These are phyloP conservation scores for Knufia fluminis DNA, from an alignment of 2,329 filamentous ascomycete genomes.

Conservation along the genomic window DNA sequence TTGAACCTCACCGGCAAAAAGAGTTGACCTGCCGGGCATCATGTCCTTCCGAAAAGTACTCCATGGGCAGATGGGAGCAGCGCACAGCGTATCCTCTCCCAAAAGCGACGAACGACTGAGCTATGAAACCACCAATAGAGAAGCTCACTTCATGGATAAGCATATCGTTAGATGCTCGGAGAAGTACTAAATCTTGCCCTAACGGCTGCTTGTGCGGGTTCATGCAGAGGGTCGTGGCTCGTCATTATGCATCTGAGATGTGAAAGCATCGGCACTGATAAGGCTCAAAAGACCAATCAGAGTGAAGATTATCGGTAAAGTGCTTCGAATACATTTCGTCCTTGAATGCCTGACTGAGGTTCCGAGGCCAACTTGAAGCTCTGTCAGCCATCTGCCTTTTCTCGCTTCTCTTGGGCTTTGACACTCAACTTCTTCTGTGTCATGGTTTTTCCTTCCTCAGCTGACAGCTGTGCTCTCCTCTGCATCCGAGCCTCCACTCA, in stretches of 20 bases:
- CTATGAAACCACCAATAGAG: background rate
- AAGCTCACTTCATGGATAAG: conserved; percentile 3
- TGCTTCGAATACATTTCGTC: conserved; percentile 11
- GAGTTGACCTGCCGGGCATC: background rate
- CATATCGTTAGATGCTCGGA: background rate
- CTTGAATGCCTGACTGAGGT: conserved; percentile 3
- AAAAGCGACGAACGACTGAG: background rate
- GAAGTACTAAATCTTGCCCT: background rate
- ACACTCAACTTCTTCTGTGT: background rate
- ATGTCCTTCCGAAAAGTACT: background rate
- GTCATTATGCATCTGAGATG: conserved; percentile 5
- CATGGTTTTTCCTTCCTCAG: conserved; percentile 2
- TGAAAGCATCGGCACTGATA: conserved; percentile 10
- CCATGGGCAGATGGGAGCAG: background rate
- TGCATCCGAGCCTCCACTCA: conserved; percentile 5
- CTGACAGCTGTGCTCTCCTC: background rate
- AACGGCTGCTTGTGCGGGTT: conserved; percentile 2
- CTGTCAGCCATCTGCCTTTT: background rate
- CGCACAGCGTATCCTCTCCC: background rate
- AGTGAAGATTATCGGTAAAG: background rate
- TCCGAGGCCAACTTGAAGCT: background rate
- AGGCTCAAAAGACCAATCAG: conserved; percentile 2
- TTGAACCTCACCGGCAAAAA: background rate
- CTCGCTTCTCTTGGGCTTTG: background rate
- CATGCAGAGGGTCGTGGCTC: conserved; percentile 1